Evolutionary conservation across 2,329 filamentous ascomycete genomes (phyloP).

Genomic region (Clonostachys rosea): DNA sequence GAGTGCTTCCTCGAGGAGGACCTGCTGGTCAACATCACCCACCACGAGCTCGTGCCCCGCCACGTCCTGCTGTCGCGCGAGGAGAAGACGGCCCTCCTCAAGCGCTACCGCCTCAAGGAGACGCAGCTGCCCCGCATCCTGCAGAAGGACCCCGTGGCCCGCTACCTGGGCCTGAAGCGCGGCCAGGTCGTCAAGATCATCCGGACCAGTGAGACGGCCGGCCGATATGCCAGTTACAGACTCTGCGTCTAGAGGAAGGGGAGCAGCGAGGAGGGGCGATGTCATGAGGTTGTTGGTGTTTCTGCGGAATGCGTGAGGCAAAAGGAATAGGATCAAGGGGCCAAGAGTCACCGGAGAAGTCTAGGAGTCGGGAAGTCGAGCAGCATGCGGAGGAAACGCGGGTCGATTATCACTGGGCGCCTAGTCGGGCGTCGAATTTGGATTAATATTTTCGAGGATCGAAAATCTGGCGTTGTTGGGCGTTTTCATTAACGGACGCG

Average conservation of each 20-base stretch:
- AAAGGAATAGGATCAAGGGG: neutral
- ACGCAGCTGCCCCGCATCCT: slow-evolving; percentile 93
- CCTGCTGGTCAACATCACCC: slow-evolving; percentile 94
- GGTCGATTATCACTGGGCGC: no score
- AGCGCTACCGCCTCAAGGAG: slow-evolving; percentile 93
- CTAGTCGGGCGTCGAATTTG: no score
- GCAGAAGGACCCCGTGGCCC: slow-evolving; percentile 85
- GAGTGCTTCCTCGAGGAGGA: slow-evolving; percentile 97
- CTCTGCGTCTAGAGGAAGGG: slow-evolving; percentile 48
- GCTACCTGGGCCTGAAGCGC: slow-evolving; percentile 84
- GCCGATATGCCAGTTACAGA: slow-evolving; percentile 92
- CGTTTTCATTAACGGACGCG: neutral
- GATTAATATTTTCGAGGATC: no score
- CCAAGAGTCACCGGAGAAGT: neutral
- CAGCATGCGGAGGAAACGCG: neutral
- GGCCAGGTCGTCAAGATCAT: slow-evolving; percentile 99
- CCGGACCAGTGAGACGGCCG: slow-evolving; percentile 88
- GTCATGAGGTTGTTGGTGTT: neutral
- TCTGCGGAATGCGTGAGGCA: no score
- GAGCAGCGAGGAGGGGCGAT: neutral
- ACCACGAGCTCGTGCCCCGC: slow-evolving; percentile 92
- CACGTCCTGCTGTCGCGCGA: slow-evolving; percentile 86
- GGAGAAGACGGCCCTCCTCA: slow-evolving; percentile 81
- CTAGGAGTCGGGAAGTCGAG: no score
- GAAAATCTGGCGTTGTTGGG: slow-evolving; percentile 1